Conservation (phyloP, 2,329 filamentous ascomycete genomes). For the Cytospora chrysosperma region DNA sequence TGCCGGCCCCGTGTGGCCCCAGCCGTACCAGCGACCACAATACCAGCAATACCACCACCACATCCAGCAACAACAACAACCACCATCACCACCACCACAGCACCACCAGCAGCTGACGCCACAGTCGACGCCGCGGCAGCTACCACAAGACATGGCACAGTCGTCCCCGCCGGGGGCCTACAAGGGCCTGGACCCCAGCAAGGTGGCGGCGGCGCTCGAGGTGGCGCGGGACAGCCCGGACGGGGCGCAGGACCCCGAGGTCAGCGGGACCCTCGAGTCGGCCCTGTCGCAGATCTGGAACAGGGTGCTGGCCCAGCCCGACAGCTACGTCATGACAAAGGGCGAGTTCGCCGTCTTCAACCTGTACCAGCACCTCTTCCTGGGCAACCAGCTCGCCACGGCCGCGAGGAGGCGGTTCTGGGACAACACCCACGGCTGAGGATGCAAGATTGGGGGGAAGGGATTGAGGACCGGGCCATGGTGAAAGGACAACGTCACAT, state of each 20-base stretch:
- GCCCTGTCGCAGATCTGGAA: conserved; percentile 66
- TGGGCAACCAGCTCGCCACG: conserved; percentile 48
- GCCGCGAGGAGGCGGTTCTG: conserved; percentile 53
- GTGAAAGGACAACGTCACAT: too few relatives aligned
- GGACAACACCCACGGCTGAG: conserved; percentile 45
- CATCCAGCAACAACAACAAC: conserved; percentile 1
- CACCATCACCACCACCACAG: too few relatives aligned
- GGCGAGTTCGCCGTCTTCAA: conserved; percentile 88
- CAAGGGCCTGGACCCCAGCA: conserved; percentile 18
- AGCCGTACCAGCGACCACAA: neutral
- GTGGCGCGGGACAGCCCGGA: conserved; percentile 72
- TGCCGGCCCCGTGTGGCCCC: conserved; percentile 5
- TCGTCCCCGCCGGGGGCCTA: neutral
- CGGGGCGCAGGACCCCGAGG: conserved; percentile 59
- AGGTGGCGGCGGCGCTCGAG: conserved; percentile 68
- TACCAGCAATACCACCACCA: neutral
- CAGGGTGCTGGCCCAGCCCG: conserved; percentile 62
- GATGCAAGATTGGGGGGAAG: too few relatives aligned
- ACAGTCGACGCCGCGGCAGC: conserved; percentile 1
- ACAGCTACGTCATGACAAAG: conserved; percentile 69
- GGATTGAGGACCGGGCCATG: too few relatives aligned
- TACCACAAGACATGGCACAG: too few relatives aligned
- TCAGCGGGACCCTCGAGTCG: conserved; percentile 64
- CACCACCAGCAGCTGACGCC: too few relatives aligned
- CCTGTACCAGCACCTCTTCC: conserved; percentile 71